Percentiles rank a stretch among this genome's conserved stretches.
Evolutionary conservation across 2,329 filamentous ascomycete genomes (phyloP).

Genomic region (Pseudogymnoascus sp.): DNA sequence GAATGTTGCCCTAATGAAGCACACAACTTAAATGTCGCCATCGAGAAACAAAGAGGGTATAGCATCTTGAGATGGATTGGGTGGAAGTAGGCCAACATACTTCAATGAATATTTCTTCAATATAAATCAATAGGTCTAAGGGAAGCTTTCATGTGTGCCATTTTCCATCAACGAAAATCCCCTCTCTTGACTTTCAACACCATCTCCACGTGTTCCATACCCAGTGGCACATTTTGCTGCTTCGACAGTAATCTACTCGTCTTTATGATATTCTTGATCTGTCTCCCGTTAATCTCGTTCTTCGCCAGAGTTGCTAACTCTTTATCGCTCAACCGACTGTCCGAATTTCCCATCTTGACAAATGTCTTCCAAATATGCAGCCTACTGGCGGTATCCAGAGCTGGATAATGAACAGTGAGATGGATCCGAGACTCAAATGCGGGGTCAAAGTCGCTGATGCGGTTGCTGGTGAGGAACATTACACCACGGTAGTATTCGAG

Average conservation of each 20-base stretch:
- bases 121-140: too few species aligned
- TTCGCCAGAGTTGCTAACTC: slow-evolving; percentile 18
- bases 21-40: background rate
- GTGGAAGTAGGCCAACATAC: background rate
- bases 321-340: slow-evolving; percentile 14
- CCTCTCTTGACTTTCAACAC: slow-evolving; percentile 24
- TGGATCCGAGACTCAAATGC: slow-evolving; percentile 32
- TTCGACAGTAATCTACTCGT: slow-evolving; percentile 26
- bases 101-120: too few species aligned
- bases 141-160: too few species aligned
- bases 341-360: slow-evolving; percentile 11
- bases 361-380: slow-evolving; percentile 22
- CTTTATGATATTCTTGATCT: slow-evolving; percentile 32
- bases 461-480: slow-evolving; percentile 34
- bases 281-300: slow-evolving; percentile 28
- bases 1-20: background rate
- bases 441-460: slow-evolving; percentile 28
- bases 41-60: background rate
- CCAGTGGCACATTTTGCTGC: slow-evolving; percentile 21
- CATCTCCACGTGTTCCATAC: slow-evolving; percentile 21
- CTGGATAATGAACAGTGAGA: slow-evolving; percentile 23
- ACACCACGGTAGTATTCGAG: slow-evolving; percentile 35
- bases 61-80: background rate
- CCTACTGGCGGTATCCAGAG: slow-evolving; percentile 20
- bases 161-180: background rate